Evolutionary conservation across 768 basidiomycete genomes (phyloP), one percentile per base, ranked within the genome.

Genomic region (Auricularia sp.): DNA sequence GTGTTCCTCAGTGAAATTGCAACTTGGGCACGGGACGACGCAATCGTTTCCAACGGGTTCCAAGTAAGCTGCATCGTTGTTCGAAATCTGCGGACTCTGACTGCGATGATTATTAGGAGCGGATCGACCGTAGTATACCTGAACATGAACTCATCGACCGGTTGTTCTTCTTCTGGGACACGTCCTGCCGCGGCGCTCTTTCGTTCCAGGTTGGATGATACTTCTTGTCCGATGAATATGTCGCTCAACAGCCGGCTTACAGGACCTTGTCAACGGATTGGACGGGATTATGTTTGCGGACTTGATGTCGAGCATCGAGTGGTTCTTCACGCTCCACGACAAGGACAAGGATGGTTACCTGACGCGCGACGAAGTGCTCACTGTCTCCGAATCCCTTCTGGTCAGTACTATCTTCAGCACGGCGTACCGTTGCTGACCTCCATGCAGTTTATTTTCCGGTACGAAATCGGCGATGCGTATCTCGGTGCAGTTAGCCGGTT

Each of bases 291-390:
- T 98, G 85, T 90, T 92, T 77, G 95, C 92, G 68, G 97, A 98
- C 74, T 77, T 99, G 68, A 98, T 98, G 97, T 92, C 94, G 65
- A 96, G 92, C 69, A 96, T 98, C 70, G 92, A 97, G 74, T 99
- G 96, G 96, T 96, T 98, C 77, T 98, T 98, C 77, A 90, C 89
- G 69, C 74, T 98, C 61, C 92, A 96, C 67, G 94, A 95, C 76
- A 95, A 95, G 76, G 90, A 99, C 75, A 93, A 93, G 70, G 97
- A 99, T 72, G 95, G 96, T 1, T 94, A 80, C 74, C 76, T 99
- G 67, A 95, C 94, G 2, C 98, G 96, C 75, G 96, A 98, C 71
- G 97, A 99, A 73, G 92, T 98, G 21, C 75, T 99, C 69, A 96
- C 94, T 14, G 77, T 98, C 35, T 97, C 95, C 0, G 97, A 99